These are phyloP conservation scores for Sedum album DNA, from an alignment of 164 flowering plant genomes.

Conservation along the genomic window DNA sequence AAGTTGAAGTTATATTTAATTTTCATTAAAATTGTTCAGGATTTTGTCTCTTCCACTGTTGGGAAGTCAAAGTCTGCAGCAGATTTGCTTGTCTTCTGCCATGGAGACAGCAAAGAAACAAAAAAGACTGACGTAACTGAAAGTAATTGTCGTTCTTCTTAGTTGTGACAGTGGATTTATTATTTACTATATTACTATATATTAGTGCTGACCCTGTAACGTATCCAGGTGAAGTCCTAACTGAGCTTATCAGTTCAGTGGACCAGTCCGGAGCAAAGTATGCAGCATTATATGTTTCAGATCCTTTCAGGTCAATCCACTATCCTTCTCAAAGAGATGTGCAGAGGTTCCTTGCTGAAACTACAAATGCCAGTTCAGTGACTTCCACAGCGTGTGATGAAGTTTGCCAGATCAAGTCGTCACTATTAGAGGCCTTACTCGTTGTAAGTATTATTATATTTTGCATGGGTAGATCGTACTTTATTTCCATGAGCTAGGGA, in stretches of 20 bases:
- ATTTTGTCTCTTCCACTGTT: conserved; percentile 44
- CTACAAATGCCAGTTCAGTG: conserved; percentile 29
- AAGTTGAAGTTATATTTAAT: conserved; percentile 2
- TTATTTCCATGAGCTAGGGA: too few species aligned
- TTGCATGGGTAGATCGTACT: not conserved
- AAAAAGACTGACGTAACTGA: conserved; percentile 40
- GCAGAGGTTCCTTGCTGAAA: conserved; percentile 68
- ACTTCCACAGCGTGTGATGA: conserved; percentile 57
- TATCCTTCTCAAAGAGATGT: conserved; percentile 33
- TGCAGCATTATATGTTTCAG: conserved; percentile 70
- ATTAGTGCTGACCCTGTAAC: conserved; percentile 7
- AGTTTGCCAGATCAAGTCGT: conserved; percentile 79
- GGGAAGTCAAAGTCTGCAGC: conserved; percentile 31
- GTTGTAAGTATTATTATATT: conserved; percentile 46
- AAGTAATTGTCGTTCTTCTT: conserved; percentile 23
- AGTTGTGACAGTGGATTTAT: not conserved
- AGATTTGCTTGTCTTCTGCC: conserved; percentile 60
- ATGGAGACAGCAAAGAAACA: conserved; percentile 23
- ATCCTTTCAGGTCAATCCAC: conserved; percentile 40
- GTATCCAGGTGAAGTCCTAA: conserved; percentile 51
- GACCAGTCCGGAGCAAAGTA: conserved; percentile 58
- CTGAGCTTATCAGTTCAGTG: conserved; percentile 52
- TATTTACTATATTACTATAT: not conserved
- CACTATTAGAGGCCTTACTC: conserved; percentile 69
- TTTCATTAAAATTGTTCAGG: conserved; percentile 29